These are phyloP conservation scores for Arthrobotrys musiformis DNA, from an alignment of 2,329 filamentous ascomycete genomes.

Conservation along the genomic window DNA sequence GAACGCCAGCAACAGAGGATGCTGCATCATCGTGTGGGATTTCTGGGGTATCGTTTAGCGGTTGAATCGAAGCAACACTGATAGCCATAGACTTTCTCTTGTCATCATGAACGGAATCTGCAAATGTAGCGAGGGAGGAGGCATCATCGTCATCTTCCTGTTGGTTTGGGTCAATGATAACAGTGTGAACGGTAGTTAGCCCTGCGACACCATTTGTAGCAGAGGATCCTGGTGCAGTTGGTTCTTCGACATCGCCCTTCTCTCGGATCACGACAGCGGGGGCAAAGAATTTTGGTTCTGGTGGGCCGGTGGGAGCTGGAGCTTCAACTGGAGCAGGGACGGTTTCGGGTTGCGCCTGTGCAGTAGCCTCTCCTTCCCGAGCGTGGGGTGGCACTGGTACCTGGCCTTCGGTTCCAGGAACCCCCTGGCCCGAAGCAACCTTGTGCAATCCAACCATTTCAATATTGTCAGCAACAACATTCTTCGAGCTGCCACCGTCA, in stretches of 20 bases:
- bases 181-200: constrained; percentile 43
- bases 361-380: constrained; percentile 13
- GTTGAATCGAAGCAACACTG: constrained; percentile 60
- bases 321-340: constrained; percentile 6
- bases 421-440: constrained; percentile 7
- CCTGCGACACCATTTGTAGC: constrained; percentile 32
- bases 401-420: constrained; percentile 4
- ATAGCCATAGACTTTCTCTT: constrained; percentile 57
- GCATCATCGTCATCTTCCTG: constrained; percentile 67
- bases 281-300: constrained; percentile 46
- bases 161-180: constrained; percentile 60
- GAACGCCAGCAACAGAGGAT: constrained; percentile 67
- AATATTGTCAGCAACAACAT: constrained; percentile 23
- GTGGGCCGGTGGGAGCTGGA: constrained; percentile 1
- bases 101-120: constrained; percentile 61
- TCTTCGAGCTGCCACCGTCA: constrained; percentile 36
- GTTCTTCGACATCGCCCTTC: constrained; percentile 48
- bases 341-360: constrained; percentile 10
- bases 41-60: constrained; percentile 61
- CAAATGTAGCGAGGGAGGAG: constrained; percentile 75
- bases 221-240: neutral
- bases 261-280: constrained; percentile 53
- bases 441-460: constrained; percentile 37
- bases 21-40: constrained; percentile 61
- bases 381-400: constrained; percentile 19